Evolutionary conservation across 352 stramenopile species (phyloP).

Genomic region (Blastocystis sp.): DNA sequence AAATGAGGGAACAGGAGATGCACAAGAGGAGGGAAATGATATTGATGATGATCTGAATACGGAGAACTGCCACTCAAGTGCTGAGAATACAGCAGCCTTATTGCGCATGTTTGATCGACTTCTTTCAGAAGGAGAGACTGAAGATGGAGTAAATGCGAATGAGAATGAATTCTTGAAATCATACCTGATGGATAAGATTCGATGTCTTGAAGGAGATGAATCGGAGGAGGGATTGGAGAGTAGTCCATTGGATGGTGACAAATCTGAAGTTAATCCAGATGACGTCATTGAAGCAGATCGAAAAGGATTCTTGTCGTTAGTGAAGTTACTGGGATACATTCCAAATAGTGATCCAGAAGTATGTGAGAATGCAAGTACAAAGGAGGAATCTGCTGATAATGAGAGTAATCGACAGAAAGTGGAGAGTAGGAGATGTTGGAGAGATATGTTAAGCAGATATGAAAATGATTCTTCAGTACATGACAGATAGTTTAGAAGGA

Average conservation of each 20-base stretch:
- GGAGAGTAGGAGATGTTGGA: neutral
- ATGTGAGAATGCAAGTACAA: neutral
- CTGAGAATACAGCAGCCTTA: neutral
- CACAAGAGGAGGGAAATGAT: neutral
- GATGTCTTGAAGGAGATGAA: neutral
- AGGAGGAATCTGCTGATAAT: neutral
- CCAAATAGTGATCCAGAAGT: neutral
- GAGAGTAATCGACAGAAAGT: neutral
- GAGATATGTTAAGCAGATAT: neutral
- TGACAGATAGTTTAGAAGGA: neutral
- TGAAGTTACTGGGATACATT: slow-evolving; percentile 1
- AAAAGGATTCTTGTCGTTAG: neutral
- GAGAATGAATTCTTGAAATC: neutral
- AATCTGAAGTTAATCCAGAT: neutral
- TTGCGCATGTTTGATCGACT: neutral
- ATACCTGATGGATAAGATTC: neutral
- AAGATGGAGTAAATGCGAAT: neutral
- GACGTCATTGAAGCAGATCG: neutral
- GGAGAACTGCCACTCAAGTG: neutral
- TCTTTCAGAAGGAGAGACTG: neutral
- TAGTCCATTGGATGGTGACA: neutral
- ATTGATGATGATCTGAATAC: neutral
- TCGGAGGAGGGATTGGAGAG: neutral
- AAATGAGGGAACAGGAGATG: neutral
- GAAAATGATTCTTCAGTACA: slow-evolving; percentile 34